Evolutionary conservation across 2,329 filamentous ascomycete genomes (phyloP), one percentile per base, ranked within the genome.

Genomic region (Cladophialophora carrionii): DNA sequence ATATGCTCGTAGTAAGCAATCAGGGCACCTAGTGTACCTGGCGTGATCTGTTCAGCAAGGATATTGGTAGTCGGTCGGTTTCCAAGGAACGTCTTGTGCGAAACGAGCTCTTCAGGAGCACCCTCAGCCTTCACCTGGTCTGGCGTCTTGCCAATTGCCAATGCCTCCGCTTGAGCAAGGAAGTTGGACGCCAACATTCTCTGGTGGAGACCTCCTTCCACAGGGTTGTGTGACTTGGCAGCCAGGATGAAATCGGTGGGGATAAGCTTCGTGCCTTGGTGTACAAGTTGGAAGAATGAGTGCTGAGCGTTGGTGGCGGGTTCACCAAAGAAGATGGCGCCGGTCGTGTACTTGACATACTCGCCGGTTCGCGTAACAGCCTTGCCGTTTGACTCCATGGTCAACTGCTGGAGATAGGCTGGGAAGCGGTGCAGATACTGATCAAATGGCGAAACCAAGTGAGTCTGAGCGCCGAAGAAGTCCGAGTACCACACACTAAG

Each of bases 301-400:
- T 99, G 95, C 84, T 99, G 95, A 52, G 95, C 95, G 78, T 99
- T 99, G 78, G 95, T 99, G 80, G 92, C 96, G 61, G 95, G 95
- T 85, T 99, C 95, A 76, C 95, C 95, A 77, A 99, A 99, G 69
- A 99, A 84, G 76, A 99, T 94, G 61, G 95, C 87, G 56, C 95
- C 94, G 43, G 95, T 99, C 64, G 93, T 97, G 84, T 99, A 99
- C 83, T 96, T 96, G 76, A 96, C 93, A 67, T 96, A 89, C 70
- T 89, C 87, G 43, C 92, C 89, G 64, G 87, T 89, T 74, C 95
- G 91, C 68, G 94, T 96, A 76, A 98, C 92, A 67, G 90, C 91
- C 85, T 99, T 99, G 77, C 95, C 95, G 80, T 99, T 99, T 68
- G 94, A 98, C 84, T 99, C 95, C 95, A 99, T 99, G 67, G 94